Conservation (phyloP, 2,329 filamentous ascomycete species). For the Sporothrix protearum region DNA sequence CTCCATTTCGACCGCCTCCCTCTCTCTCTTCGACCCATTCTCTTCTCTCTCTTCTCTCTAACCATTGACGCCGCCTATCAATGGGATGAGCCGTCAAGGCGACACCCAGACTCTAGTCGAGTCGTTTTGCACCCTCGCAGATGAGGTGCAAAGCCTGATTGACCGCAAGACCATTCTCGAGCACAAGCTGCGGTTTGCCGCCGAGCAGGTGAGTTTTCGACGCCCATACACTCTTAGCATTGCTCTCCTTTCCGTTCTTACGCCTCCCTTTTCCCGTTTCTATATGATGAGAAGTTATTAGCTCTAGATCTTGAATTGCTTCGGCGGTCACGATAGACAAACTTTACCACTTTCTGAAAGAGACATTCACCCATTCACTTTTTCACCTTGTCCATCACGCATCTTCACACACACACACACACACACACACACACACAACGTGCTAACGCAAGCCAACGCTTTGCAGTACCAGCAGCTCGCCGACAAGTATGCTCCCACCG, state of each 20-base stretch:
- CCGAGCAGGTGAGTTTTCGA: constrained; percentile 56
- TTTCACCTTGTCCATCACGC: no score
- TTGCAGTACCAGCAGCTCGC: constrained; percentile 60
- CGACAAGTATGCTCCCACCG: constrained; percentile 64
- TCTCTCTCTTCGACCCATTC: constrained; percentile 20
- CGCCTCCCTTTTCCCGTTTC: constrained; percentile 18
- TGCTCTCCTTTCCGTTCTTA: background rate
- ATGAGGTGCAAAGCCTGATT: constrained; percentile 61
- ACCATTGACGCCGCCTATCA: constrained; percentile 7
- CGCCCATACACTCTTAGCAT: background rate
- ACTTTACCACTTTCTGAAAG: constrained; percentile 44
- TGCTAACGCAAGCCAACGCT: constrained; percentile 18
- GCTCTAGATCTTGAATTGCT: constrained; percentile 82
- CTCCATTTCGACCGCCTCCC: constrained; percentile 19
- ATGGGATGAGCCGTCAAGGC: constrained; percentile 43
- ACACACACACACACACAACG: background rate
- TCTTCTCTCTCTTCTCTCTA: constrained; percentile 14
- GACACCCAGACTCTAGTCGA: constrained; percentile 58
- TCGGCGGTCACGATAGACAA: constrained; percentile 62
- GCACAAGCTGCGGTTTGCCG: constrained; percentile 63
- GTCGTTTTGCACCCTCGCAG: constrained; percentile 62
- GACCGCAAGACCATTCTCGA: constrained; percentile 63
- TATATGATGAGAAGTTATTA: constrained; percentile 54
- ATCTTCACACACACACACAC: background rate
- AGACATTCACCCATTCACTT: constrained; percentile 26